Base-by-base conservation (phyloP, 371 early-diverging fungal genomes). In the Mortierella sp. region DNA sequence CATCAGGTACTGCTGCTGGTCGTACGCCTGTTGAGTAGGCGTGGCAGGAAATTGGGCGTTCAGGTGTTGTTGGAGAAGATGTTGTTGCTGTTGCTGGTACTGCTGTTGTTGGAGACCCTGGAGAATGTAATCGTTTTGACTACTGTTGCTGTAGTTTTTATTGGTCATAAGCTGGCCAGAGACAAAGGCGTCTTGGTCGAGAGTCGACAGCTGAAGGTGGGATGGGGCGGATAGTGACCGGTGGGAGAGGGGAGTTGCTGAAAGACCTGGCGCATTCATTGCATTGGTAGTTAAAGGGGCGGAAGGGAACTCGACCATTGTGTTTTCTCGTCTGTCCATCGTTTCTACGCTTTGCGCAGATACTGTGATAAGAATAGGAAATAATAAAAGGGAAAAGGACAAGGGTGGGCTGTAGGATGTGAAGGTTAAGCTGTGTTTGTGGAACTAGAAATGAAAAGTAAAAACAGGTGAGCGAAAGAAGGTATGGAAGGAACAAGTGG, bases 201-300 rank as follows among this genome's bases (percentile, higher is more conserved):
- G 55, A 28, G 70, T 54, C 10, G 76, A 76, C 9, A 74, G 54
- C 7, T 70, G 74, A 28, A 84, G 77, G 70, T 72, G 65, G 44
- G 81, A 80, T 14, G 84, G 84, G n/a, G 81, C 81, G 1, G 84
- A 84, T 9, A 78, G 63, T 6, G 84, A 80, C n/a, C 84, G 84
- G 38, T 73, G 71, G 26, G 16, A 73, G 14, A 78, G 50, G 6
- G 80, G 84, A n/a, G 73, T 42, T 24, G 73, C 75, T 4, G 74
- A 31, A 24, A 68, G 68, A 19, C 74, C 45, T 8, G 63, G n/a
- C 4, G 50, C 26, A 16, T 47, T 71, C 26, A 38, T 26, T 7
- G 21, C 48, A 47, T 21, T 68, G 42, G 10, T 21, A n/a, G 72
- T n/a, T 47, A 19, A 16, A 4, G 26, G 72, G 16, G 16, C 50